Conservation (phyloP, 2,329 filamentous ascomycete species). For the Tolypocladium tundrense region DNA sequence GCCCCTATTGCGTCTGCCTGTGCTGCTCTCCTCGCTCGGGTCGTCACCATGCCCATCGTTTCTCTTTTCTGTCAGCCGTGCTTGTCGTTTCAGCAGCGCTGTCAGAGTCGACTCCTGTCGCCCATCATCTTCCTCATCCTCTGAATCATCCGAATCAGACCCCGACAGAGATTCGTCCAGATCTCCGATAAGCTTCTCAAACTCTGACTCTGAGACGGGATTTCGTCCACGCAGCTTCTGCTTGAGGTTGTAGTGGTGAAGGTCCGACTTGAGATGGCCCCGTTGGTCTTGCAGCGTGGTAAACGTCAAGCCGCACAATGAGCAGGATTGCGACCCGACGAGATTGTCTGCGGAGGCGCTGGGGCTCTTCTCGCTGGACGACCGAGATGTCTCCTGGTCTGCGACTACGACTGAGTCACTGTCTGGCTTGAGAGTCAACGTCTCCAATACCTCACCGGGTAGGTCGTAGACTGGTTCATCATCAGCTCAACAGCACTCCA, state of each 20-base stretch:
- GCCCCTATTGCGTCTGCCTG: slow-evolving; percentile 40
- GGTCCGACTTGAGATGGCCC: slow-evolving; percentile 77
- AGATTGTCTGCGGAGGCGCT: slow-evolving; percentile 21
- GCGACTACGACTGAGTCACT: slow-evolving; percentile 13
- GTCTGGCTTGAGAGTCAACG: slow-evolving; percentile 41
- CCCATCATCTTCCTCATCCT: slow-evolving; percentile 50
- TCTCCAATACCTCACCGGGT: slow-evolving; percentile 60
- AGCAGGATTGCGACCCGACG: slow-evolving; percentile 64
- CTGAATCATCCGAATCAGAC: slow-evolving; percentile 63
- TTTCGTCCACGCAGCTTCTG: slow-evolving; percentile 69
- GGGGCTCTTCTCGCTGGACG: slow-evolving; percentile 12
- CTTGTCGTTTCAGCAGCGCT: slow-evolving; percentile 72
- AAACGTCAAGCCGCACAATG: slow-evolving; percentile 67
- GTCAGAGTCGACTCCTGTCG: slow-evolving; percentile 61
- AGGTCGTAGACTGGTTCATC: slow-evolving; percentile 67
- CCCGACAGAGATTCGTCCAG: slow-evolving; percentile 90
- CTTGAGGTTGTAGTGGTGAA: slow-evolving; percentile 92
- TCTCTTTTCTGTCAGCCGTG: slow-evolving; percentile 52
- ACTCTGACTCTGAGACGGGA: slow-evolving; percentile 69
- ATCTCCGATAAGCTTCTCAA: slow-evolving; percentile 75
- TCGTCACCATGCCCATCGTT: slow-evolving; percentile 40
- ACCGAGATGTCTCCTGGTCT: slow-evolving; percentile 11
- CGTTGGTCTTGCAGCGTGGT: slow-evolving; percentile 68
- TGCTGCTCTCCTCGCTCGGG: slow-evolving; percentile 26
- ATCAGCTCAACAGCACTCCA: background rate